Conservation (phyloP, 192 early-diverging fungal species). For the Coemansia biformis region DNA sequence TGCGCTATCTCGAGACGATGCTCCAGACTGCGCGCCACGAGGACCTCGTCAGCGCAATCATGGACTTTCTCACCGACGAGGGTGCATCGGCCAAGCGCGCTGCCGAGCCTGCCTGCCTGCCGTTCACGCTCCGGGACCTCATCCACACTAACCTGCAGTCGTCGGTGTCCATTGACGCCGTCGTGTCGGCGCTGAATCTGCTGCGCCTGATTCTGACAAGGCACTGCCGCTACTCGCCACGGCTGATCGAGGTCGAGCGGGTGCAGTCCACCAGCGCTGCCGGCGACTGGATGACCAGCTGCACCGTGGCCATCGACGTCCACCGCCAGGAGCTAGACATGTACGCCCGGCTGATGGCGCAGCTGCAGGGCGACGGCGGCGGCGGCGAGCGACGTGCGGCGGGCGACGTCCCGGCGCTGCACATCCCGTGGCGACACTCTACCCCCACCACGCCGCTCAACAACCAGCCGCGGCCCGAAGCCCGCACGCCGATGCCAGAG, state of each 20-base stretch:
- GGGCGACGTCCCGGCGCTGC: conserved; percentile 18
- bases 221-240: conserved; percentile 73
- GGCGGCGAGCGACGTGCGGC: conserved; percentile 9
- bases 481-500: conserved; percentile 28
- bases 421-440: conserved; percentile 32
- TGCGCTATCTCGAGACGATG: conserved; percentile 85
- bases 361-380: conserved; percentile 25
- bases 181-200: conserved; percentile 76
- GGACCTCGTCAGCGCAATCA: conserved; percentile 64
- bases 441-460: conserved; percentile 1
- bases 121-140: conserved; percentile 74
- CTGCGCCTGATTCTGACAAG: conserved; percentile 66
- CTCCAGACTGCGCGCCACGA: conserved; percentile 69
- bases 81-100: conserved; percentile 47
- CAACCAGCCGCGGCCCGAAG: conserved; percentile 17
- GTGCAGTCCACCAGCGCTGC: conserved; percentile 21
- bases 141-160: conserved; percentile 86
- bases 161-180: conserved; percentile 72
- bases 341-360: conserved; percentile 46
- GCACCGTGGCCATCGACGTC: conserved; percentile 43
- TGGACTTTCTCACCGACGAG: conserved; percentile 72
- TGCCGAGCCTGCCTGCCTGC: conserved; percentile 18
- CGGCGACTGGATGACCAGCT: conserved; percentile 46
- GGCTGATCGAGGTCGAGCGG: conserved; percentile 68
- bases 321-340: conserved; percentile 50